Evolutionary conservation across 768 basidiomycete species (phyloP).

Genomic region (Boletales sp.): DNA sequence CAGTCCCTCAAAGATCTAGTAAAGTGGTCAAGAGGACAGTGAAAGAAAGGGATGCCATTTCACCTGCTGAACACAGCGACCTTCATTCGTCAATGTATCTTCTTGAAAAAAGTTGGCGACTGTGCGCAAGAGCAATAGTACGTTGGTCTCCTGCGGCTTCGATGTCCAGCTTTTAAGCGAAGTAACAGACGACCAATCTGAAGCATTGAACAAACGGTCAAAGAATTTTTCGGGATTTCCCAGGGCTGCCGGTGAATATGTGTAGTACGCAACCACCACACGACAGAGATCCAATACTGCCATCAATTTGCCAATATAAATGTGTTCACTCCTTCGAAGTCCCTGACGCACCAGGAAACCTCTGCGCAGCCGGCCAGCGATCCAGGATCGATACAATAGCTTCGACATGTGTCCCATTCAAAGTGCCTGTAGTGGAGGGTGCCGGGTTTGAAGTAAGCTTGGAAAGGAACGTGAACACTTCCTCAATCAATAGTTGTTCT

Average conservation of each 20-base stretch:
- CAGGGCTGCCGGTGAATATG: conserved; percentile 45
- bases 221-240: conserved; percentile 51
- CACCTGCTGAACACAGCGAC: conserved; percentile 53
- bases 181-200: conserved; percentile 51
- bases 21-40: conserved; percentile 4
- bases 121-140: conserved; percentile 73
- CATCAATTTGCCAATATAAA: conserved; percentile 1
- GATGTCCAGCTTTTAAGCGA: conserved; percentile 53
- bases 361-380: conserved; percentile 69
- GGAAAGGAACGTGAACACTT: conserved; percentile 58
- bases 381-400: conserved; percentile 60
- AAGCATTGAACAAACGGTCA: conserved; percentile 59
- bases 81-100: conserved; percentile 38
- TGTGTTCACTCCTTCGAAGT: background rate
- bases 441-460: conserved; percentile 41
- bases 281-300: conserved; percentile 85
- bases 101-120: conserved; percentile 79
- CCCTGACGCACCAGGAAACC: conserved; percentile 59
- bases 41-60: conserved; percentile 2
- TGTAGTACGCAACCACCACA: conserved; percentile 63
- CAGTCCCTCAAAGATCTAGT: conserved; percentile 57
- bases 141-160: conserved; percentile 82
- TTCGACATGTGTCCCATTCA: conserved; percentile 53
- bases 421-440: conserved; percentile 24
- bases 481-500: conserved; percentile 55